Evolutionary conservation across 1,139 yeast genomes (phyloP).

Genomic region (Debaryomycetaceae sp.): DNA sequence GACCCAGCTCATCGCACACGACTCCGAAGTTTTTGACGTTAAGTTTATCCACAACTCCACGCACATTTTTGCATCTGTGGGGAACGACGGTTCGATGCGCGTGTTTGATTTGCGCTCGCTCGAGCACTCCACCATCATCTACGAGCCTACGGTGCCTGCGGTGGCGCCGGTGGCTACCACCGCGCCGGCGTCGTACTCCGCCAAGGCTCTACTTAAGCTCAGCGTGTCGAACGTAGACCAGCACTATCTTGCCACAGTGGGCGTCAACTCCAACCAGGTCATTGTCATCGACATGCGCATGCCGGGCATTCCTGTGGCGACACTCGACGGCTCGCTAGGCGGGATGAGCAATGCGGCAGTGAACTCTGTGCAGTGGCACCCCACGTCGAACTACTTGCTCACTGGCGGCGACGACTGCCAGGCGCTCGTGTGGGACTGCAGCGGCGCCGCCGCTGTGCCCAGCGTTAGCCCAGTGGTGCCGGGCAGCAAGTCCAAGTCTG

Average conservation of each 20-base stretch:
- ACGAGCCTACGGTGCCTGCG: slow-evolving; percentile 47
- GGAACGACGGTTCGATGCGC: slow-evolving; percentile 93
- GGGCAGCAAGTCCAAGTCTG: slow-evolving; percentile 3
- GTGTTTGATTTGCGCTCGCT: slow-evolving; percentile 85
- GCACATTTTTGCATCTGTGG: slow-evolving; percentile 86
- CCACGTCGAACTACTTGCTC: slow-evolving; percentile 60
- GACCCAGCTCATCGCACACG: slow-evolving; percentile 95
- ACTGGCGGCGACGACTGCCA: slow-evolving; percentile 93
- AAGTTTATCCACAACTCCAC: slow-evolving; percentile 73
- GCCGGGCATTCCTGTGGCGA: slow-evolving; percentile 77
- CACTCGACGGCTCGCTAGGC: slow-evolving; percentile 63
- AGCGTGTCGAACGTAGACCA: slow-evolving; percentile 82
- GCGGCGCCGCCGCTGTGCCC: slow-evolving; percentile 9
- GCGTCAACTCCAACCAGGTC: slow-evolving; percentile 64
- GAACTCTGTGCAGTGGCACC: slow-evolving; percentile 83
- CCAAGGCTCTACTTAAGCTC: slow-evolving; percentile 67
- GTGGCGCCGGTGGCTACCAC: slow-evolving; percentile 23
- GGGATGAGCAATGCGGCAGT: slow-evolving; percentile 50
- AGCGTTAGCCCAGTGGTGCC: slow-evolving; percentile 1
- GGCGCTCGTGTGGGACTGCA: slow-evolving; percentile 79
- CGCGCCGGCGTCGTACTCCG: slow-evolving; percentile 22
- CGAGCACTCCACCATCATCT: slow-evolving; percentile 92
- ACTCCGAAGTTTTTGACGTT: slow-evolving; percentile 91
- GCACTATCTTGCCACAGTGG: slow-evolving; percentile 73
- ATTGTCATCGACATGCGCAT: slow-evolving; percentile 78